Evolutionary conservation across 306 rosid species (phyloP), one percentile per base, ranked within the genome.

Genomic region (Rubus parviflorus): DNA sequence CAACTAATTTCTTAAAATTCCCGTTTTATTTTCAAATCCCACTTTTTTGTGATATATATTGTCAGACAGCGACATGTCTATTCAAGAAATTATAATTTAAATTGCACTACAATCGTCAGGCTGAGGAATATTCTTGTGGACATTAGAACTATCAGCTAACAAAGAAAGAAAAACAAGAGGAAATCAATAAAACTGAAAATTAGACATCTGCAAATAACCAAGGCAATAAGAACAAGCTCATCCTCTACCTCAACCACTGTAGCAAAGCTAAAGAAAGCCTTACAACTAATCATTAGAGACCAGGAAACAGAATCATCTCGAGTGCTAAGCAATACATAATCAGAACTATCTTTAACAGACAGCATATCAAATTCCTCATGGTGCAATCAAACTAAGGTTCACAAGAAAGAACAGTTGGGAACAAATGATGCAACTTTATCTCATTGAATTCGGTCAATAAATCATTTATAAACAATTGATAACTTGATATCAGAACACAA

Each of bases 401-500:
- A 43, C 35, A 68, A 3, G n/a, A 43, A 43, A 23, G 6, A 42
- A 45, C 52, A 22, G 16, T 12, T 43, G 60, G 45, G 35, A 43
- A 61, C 70, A 46, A 14, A 17, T 37, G 42, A 46, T 17, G 22
- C 11, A 60, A 74, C 37, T 30, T 30, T 3, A 46, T 43, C 14
- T 74, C 57, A 45, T 42, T 60, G 62, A 60, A 60, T 45, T 45
- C 42, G 1, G 46, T 12, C 20, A 74, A 74, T 30, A 61, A 43
- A 58, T 43, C 52, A 58, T 74, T 58, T 58, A 58, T 74, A 74
- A 25, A 61, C 60, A 74, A 45, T 35, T 30, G 70, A 48, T 35
- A 45, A 74, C n/a, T 60, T 48, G 70, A 63, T 47, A 74, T 46
- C 16, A 73, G 69, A 52, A 19, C n/a, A 60, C 58, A 45, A 74